Conservation (phyloP, 2,329 filamentous ascomycete species). For the Pyrenochaeta sp. region DNA sequence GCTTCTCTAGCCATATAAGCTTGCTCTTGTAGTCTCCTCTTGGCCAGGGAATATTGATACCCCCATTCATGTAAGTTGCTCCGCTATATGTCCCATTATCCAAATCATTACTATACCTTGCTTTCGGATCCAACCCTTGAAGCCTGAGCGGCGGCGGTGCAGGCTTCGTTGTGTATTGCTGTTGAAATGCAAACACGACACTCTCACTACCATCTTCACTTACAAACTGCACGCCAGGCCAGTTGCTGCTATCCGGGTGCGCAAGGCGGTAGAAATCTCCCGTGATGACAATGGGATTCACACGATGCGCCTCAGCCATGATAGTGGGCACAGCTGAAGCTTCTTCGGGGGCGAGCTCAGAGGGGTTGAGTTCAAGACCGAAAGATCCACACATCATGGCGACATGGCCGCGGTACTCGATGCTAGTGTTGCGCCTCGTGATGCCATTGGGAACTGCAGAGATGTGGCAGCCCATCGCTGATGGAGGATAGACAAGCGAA, state of each 20-base stretch:
- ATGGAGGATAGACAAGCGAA: slow-evolving; percentile 68
- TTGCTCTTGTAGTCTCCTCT: slow-evolving; percentile 65
- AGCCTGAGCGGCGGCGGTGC: slow-evolving; percentile 62
- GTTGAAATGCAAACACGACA: slow-evolving; percentile 69
- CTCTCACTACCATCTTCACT: slow-evolving; percentile 60
- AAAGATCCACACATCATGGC: slow-evolving; percentile 75
- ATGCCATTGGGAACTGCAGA: slow-evolving; percentile 68
- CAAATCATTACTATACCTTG: slow-evolving; percentile 61
- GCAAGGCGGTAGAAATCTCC: slow-evolving; percentile 69
- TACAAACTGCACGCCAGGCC: slow-evolving; percentile 69
- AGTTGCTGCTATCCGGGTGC: slow-evolving; percentile 67
- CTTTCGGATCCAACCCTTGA: slow-evolving; percentile 64
- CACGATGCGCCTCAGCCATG: slow-evolving; percentile 62
- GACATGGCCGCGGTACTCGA: slow-evolving; percentile 70
- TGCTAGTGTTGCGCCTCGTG: slow-evolving; percentile 63
- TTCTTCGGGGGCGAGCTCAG: slow-evolving; percentile 61
- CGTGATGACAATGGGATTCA: slow-evolving; percentile 67
- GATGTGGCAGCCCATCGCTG: slow-evolving; percentile 72
- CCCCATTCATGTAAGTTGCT: slow-evolving; percentile 69
- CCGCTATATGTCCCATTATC: slow-evolving; percentile 64
- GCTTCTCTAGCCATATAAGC: slow-evolving; percentile 63
- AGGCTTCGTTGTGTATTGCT: slow-evolving; percentile 63
- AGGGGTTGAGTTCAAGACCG: slow-evolving; percentile 69
- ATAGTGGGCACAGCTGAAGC: slow-evolving; percentile 62
- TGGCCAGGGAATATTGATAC: slow-evolving; percentile 62